phyloP scores from a whole-genome alignment of 192 early-diverging fungal species.

The Tieghemiomyces parasiticus region DNA sequence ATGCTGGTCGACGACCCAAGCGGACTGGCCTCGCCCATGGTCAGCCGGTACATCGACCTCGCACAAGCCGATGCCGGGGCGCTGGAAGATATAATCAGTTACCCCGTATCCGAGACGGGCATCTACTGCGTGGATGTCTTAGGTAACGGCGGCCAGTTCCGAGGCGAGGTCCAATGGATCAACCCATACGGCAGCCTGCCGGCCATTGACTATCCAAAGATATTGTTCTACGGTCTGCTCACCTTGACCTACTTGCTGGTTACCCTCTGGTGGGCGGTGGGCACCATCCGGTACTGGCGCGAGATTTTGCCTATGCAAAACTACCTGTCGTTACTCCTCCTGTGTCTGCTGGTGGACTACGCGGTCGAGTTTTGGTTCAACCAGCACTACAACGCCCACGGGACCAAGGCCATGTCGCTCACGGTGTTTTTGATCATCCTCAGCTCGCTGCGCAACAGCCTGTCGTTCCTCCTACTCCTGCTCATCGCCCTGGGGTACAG shows the following conservation, averaged over 20 bases:
- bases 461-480: constrained; percentile 93
- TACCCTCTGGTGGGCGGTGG: constrained; percentile 59
- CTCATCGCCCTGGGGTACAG: constrained; percentile 94
- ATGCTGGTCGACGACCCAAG: constrained; percentile 37
- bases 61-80: constrained; percentile 23
- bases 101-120: constrained; percentile 58
- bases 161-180: constrained; percentile 42
- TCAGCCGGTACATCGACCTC: constrained; percentile 19
- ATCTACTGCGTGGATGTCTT: constrained; percentile 61
- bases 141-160: constrained; percentile 26
- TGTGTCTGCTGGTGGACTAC: constrained; percentile 83
- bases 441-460: constrained; percentile 77
- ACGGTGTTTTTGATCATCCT: constrained; percentile 61
- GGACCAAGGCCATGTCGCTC: constrained; percentile 42
- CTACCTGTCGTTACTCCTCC: constrained; percentile 60
- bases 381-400: constrained; percentile 48
- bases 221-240: constrained; percentile 70
- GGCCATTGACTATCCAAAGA: constrained; percentile 76
- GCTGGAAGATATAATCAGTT: constrained; percentile 30
- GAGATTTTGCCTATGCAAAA: constrained; percentile 90
- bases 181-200: constrained; percentile 77
- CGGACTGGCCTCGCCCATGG: constrained; percentile 16
- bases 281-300: constrained; percentile 64
- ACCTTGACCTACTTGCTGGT: constrained; percentile 59
- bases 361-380: constrained; percentile 81